phyloP scores from a whole-genome alignment of 2,329 filamentous ascomycete species.

The Aureobasidium leucospermi region DNA sequence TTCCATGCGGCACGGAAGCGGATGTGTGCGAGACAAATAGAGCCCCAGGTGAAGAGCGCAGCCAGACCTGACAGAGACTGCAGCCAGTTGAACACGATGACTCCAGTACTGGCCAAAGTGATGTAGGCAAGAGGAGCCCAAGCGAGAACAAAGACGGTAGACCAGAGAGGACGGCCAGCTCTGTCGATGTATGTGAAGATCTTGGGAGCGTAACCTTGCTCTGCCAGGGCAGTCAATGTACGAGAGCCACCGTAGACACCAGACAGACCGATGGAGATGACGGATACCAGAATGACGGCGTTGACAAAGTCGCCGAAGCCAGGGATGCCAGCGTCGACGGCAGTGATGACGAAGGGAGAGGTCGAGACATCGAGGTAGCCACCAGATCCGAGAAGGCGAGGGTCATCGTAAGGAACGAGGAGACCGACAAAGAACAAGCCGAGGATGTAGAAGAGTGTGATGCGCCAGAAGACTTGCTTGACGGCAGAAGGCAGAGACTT shows the following conservation, averaged over 20 bases:
- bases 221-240: slow-evolving; percentile 81
- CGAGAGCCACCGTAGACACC: slow-evolving; percentile 86
- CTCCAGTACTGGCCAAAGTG: slow-evolving; percentile 34
- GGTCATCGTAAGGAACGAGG: slow-evolving; percentile 67
- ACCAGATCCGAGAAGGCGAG: slow-evolving; percentile 51
- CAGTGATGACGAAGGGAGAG: slow-evolving; percentile 90
- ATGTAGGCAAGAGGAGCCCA: slow-evolving; percentile 56
- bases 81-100: slow-evolving; percentile 52
- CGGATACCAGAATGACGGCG: slow-evolving; percentile 83
- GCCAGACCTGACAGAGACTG: slow-evolving; percentile 65
- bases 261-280: slow-evolving; percentile 85
- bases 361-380: slow-evolving; percentile 59
- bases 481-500: slow-evolving; percentile 79
- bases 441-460: slow-evolving; percentile 71
- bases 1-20: slow-evolving; percentile 58
- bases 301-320: slow-evolving; percentile 71
- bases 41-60: slow-evolving; percentile 70
- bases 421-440: slow-evolving; percentile 75
- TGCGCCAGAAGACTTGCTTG: slow-evolving; percentile 94
- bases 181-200: slow-evolving; percentile 56
- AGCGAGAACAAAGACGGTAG: slow-evolving; percentile 34
- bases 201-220: slow-evolving; percentile 57
- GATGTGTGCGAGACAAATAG: slow-evolving; percentile 58
- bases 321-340: slow-evolving; percentile 70
- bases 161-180: slow-evolving; percentile 51